Percentiles rank a stretch among this genome's conserved stretches.
These are phyloP conservation scores for Kuraishia molischiana DNA, from an alignment of 805 yeast species.

Conservation along the genomic window DNA sequence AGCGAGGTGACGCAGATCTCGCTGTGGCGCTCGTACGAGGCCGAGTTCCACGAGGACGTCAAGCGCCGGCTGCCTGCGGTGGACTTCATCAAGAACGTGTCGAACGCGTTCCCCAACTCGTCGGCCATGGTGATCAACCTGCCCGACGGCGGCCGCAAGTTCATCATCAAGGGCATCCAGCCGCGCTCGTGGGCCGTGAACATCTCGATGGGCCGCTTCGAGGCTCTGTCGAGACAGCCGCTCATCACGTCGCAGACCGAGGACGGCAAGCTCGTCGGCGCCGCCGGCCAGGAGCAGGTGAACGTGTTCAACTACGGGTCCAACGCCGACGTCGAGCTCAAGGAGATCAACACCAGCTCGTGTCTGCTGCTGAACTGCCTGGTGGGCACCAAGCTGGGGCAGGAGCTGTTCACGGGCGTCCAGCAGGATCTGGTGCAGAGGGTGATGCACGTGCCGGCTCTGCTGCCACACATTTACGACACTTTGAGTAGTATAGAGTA, in stretches of 20 bases:
- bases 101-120: constrained; percentile 77
- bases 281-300: constrained; percentile 18
- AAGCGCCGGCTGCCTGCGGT: constrained; percentile 81
- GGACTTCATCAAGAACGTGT: constrained; percentile 91
- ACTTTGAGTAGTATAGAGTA: constrained; percentile 15
- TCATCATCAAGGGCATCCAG: constrained; percentile 89
- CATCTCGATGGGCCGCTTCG: constrained; percentile 32
- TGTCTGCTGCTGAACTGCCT: constrained; percentile 25
- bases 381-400: constrained; percentile 19
- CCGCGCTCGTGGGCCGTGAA: constrained; percentile 61
- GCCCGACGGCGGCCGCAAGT: constrained; percentile 59
- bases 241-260: constrained; percentile 5
- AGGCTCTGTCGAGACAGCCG: constrained; percentile 19
- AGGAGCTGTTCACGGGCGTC: constrained; percentile 20
- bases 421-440: constrained; percentile 20
- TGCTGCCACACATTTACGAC: constrained; percentile 16
- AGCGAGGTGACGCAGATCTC: constrained; percentile 94
- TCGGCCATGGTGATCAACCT: constrained; percentile 85
- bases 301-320: constrained; percentile 20
- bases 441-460: constrained; percentile 24
- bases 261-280: constrained; percentile 6
- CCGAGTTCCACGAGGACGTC: constrained; percentile 59
- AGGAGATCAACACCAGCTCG: constrained; percentile 30
- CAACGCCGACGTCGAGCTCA: constrained; percentile 21
- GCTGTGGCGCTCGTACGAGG: constrained; percentile 91